Conservation (phyloP, 225 moss, liverwort and hornwort species). For the Sphagnum tenellum region DNA sequence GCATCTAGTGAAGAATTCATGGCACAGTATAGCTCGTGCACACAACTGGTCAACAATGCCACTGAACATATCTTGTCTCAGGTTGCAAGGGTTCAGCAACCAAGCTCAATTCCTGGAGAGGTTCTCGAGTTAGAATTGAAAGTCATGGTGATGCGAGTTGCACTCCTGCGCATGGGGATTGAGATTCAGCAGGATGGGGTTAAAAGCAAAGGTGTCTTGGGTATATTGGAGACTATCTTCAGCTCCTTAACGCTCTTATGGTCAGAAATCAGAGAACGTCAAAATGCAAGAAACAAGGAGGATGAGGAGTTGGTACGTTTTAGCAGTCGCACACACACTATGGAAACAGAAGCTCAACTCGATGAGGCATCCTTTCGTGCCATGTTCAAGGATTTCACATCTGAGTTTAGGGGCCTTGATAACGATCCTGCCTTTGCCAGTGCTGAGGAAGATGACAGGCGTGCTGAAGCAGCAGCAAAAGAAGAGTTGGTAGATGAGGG, state of each 20-base stretch:
- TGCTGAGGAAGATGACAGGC: constrained; percentile 67
- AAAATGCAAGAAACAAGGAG: constrained; percentile 10
- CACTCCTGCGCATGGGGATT: constrained; percentile 63
- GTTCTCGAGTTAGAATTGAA: constrained; percentile 65
- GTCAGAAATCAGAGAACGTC: constrained; percentile 24
- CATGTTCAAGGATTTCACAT: constrained; percentile 65
- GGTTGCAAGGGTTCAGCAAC: constrained; percentile 17
- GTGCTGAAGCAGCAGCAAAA: constrained; percentile 48
- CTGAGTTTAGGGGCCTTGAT: constrained; percentile 50
- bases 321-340: constrained; percentile 46
- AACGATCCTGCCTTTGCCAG: constrained; percentile 37
- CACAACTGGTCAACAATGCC: constrained; percentile 26
- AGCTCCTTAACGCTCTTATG: constrained; percentile 34
- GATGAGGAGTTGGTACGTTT: constrained; percentile 22
- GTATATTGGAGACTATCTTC: constrained; percentile 24
- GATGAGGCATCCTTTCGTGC: constrained; percentile 69
- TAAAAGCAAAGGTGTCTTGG: constrained; percentile 35
- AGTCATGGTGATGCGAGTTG: constrained; percentile 67
- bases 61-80: constrained; percentile 32
- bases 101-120: constrained; percentile 31
- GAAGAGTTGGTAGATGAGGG: constrained; percentile 36
- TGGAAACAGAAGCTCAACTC: constrained; percentile 68
- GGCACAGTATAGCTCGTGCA: constrained; percentile 8
- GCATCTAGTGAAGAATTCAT: no score
- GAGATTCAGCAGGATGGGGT: constrained; percentile 48